Evolutionary conservation across 1,284 basidiomycete genomes (phyloP).

Genomic region (Moesziomyces globuligerus): DNA sequence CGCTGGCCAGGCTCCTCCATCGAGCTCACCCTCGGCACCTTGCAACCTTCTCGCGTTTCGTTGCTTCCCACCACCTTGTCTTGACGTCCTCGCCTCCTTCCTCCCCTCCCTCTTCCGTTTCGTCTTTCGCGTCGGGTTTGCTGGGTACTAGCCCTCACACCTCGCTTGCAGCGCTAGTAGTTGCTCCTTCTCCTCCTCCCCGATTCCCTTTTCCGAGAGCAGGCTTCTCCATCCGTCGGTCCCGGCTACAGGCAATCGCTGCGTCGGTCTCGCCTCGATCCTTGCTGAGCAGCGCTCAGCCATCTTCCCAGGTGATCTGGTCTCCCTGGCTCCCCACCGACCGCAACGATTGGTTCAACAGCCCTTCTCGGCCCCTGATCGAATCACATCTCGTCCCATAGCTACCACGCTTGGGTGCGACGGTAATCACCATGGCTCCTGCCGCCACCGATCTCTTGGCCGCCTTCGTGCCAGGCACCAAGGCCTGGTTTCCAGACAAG

Average conservation of each 20-base stretch:
- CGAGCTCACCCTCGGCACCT: no score
- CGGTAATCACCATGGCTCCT: conserved; percentile 37
- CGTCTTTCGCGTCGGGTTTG: conserved; percentile 18
- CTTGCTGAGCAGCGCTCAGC: conserved; percentile 10
- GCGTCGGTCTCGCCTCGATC: conserved; percentile 3
- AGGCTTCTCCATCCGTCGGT: conserved; percentile 26
- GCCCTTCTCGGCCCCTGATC: no score
- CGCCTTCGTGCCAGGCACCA: conserved; percentile 67
- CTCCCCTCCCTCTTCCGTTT: conserved; percentile 11
- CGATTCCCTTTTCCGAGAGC: conserved; percentile 18
- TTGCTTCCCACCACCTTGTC: conserved; percentile 9
- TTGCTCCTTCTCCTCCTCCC: not conserved
- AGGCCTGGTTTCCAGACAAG: conserved; percentile 82
- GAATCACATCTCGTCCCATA: no score
- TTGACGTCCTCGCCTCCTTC: no score
- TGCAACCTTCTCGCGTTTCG: conserved; percentile 3
- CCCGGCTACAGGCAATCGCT: not conserved
- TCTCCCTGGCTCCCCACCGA: conserved; percentile 3
- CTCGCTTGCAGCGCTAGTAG: conserved; percentile 7
- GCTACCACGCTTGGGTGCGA: no score
- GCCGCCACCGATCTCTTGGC: conserved; percentile 49
- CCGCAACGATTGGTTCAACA: no score
- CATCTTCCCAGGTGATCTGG: conserved; percentile 28
- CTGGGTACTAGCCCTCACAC: conserved; percentile 5
- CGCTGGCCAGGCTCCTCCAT: no score